These are phyloP conservation scores for Eutrema yunnanense DNA, from an alignment of 345 rosid genomes.

Conservation along the genomic window DNA sequence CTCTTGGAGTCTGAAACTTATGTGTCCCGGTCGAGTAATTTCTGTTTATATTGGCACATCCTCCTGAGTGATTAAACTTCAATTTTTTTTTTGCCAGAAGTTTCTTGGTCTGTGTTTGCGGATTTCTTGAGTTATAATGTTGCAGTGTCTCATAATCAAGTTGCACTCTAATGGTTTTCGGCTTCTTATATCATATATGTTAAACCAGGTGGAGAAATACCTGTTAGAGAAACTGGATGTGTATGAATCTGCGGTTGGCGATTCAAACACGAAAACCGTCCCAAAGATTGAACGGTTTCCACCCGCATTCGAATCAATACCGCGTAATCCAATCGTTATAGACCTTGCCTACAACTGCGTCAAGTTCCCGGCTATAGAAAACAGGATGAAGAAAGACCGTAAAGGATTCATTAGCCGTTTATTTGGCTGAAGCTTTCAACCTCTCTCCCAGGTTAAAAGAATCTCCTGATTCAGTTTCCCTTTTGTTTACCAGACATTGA, in stretches of 20 bases:
- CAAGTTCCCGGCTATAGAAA: slow-evolving; percentile 77
- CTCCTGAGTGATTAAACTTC: too few species aligned
- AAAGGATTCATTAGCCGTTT: slow-evolving; percentile 73
- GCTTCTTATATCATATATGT: background rate
- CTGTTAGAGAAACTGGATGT: slow-evolving; percentile 72
- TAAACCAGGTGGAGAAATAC: slow-evolving; percentile 63
- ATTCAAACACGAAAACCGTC: slow-evolving; percentile 45
- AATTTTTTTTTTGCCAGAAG: too few species aligned
- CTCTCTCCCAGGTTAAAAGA: background rate
- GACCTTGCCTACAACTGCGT: slow-evolving; percentile 70
- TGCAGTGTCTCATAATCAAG: background rate
- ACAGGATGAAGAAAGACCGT: slow-evolving; percentile 75
- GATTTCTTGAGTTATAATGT: background rate
- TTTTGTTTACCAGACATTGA: background rate
- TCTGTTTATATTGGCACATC: too few species aligned
- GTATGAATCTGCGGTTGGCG: slow-evolving; percentile 78
- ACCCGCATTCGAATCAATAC: slow-evolving; percentile 56
- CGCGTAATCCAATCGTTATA: slow-evolving; percentile 80
- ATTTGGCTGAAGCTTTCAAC: slow-evolving; percentile 44
- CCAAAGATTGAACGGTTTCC: slow-evolving; percentile 85
- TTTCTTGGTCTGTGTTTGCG: too few species aligned
- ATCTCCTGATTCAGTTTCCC: slow-evolving; percentile 6
- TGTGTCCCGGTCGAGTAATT: too few species aligned
- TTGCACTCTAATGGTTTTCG: background rate
- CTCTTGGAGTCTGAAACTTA: too few species aligned